Evolutionary conservation across 2,329 filamentous ascomycete genomes (phyloP).

Genomic region (Fusarium nurragi): DNA sequence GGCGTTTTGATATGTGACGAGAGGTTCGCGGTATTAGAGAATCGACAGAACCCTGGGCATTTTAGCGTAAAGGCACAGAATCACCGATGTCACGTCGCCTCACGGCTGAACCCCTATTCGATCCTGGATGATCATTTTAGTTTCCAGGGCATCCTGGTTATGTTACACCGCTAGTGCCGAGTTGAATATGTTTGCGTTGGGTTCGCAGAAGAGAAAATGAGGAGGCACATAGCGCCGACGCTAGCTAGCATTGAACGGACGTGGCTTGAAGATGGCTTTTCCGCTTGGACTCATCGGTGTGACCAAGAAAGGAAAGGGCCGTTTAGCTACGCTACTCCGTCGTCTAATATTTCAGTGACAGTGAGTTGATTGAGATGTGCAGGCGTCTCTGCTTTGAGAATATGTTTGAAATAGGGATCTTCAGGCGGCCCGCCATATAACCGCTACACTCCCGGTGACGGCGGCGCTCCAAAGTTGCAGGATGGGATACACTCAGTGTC

Average conservation of each 20-base stretch:
- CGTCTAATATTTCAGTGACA: background rate
- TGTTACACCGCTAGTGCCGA: background rate
- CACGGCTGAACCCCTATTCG: background rate
- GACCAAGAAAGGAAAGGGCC: background rate
- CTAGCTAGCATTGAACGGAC: background rate
- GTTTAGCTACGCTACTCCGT: background rate
- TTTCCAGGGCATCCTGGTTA: background rate
- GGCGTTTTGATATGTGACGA: constrained; percentile 3
- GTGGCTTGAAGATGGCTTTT: background rate
- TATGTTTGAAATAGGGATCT: constrained; percentile 23
- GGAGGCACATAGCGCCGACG: background rate
- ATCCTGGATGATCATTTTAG: background rate
- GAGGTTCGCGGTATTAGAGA: background rate
- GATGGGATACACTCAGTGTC: too few relatives aligned
- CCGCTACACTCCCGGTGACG: too few relatives aligned
- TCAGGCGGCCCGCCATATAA: too few relatives aligned
- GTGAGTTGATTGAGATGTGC: background rate
- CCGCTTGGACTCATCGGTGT: background rate
- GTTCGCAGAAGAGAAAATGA: background rate
- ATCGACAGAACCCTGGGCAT: background rate
- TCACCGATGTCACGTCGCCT: constrained; percentile 18
- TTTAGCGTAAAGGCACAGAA: constrained; percentile 2
- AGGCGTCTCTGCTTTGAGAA: background rate
- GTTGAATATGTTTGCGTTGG: background rate
- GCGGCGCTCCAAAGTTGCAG: too few relatives aligned